These are phyloP conservation scores for Isoetes engelmannii DNA, from an alignment of 83 land plant genomes.

Conservation along the genomic window DNA sequence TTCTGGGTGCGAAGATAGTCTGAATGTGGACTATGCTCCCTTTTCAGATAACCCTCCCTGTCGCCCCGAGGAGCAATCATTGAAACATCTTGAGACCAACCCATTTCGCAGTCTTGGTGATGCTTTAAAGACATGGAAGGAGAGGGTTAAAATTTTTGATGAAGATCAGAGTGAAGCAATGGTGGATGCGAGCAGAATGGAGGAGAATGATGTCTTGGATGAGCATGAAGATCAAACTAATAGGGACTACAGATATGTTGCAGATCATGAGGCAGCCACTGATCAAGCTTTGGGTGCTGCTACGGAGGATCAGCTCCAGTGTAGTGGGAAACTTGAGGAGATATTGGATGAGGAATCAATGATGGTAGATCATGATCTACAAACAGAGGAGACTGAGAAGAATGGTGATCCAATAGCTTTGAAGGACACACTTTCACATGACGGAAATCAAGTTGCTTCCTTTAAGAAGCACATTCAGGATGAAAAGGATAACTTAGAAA, in stretches of 20 bases:
- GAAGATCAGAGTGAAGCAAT: slow-evolving; percentile 19
- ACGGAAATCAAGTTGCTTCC: too few relatives aligned
- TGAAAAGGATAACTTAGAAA: too few relatives aligned
- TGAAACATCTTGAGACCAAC: slow-evolving; percentile 48
- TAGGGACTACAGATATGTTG: slow-evolving; percentile 60
- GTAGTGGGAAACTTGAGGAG: slow-evolving; percentile 4
- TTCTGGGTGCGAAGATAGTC: too few relatives aligned
- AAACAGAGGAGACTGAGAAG: background rate
- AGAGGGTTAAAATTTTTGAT: slow-evolving; percentile 55
- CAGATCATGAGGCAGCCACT: slow-evolving; percentile 47
- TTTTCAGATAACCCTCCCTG: background rate
- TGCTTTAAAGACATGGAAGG: slow-evolving; percentile 87
- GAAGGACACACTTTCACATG: too few relatives aligned
- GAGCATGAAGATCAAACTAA: slow-evolving; percentile 37
- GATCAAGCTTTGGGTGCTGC: slow-evolving; percentile 91
- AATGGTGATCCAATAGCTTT: too few relatives aligned
- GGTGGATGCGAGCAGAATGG: slow-evolving; percentile 15
- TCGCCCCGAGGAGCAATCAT: slow-evolving; percentile 11
- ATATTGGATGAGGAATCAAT: slow-evolving; percentile 8
- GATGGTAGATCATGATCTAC: background rate
- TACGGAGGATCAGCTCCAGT: slow-evolving; percentile 58
- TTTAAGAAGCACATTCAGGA: too few relatives aligned
- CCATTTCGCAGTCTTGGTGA: slow-evolving; percentile 79
- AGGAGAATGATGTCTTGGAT: slow-evolving; percentile 32
- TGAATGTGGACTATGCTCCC: slow-evolving; percentile 13